A percentile compares a stretch with the other conserved stretches of the same genome.
Evolutionary conservation across 192 early-diverging fungal genomes (phyloP).

Genomic region (Linnemannia hyalina): DNA sequence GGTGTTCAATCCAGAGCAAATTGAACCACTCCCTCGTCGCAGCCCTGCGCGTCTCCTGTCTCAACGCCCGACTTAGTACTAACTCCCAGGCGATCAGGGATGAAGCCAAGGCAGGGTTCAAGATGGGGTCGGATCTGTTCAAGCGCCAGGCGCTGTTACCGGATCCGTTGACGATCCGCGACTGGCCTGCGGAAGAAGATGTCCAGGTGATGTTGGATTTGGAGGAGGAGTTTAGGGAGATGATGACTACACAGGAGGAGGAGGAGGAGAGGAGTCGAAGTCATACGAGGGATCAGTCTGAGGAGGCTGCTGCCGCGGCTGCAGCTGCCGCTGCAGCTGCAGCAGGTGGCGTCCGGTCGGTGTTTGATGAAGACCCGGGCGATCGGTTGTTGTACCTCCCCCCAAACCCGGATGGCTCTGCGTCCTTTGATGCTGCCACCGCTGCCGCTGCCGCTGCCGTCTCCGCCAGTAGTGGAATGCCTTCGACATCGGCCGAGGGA

Average conservation of each 20-base stretch:
- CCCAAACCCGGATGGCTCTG: constrained; percentile 4
- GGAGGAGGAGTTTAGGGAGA: constrained; percentile 48
- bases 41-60: constrained; percentile 41
- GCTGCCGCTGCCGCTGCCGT: not conserved
- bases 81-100: constrained; percentile 40
- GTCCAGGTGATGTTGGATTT: constrained; percentile 47
- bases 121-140: constrained; percentile 43
- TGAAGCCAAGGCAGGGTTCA: constrained; percentile 54
- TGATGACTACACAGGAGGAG: constrained; percentile 49
- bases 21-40: constrained; percentile 39
- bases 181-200: constrained; percentile 56
- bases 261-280: constrained; percentile 18
- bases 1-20: constrained; percentile 48
- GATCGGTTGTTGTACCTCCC: constrained; percentile 30
- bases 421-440: not conserved
- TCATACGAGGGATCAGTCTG: constrained; percentile 11
- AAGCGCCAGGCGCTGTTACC: constrained; percentile 44
- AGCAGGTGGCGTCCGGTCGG: not conserved
- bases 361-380: constrained; percentile 25
- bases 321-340: not conserved
- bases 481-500: too few relatives aligned
- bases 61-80: constrained; percentile 41
- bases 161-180: constrained; percentile 40
- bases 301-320: not conserved
- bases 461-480: not conserved